A percentile compares a stretch with the other conserved stretches of the same genome.
Conservation (phyloP, 345 rosid genomes). For the Pseudoturritis turrita region DNA sequence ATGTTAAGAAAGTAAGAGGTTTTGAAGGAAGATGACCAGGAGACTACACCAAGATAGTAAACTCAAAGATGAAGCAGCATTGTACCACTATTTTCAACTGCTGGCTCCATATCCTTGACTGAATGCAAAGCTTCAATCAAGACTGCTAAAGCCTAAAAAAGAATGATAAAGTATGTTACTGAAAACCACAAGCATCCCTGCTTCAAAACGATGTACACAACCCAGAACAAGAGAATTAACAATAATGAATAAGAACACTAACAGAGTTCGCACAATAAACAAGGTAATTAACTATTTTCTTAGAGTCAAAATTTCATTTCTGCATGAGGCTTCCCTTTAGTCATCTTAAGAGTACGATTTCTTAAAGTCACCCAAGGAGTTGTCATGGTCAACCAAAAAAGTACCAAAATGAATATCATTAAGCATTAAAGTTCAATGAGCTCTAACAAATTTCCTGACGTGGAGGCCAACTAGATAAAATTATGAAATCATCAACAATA, state of each 20-base stretch:
- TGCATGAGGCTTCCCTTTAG: neutral
- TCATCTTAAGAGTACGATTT: neutral
- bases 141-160: constrained; percentile 55
- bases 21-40: constrained; percentile 19
- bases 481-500: neutral
- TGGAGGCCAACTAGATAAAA: too few relatives aligned
- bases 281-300: neutral
- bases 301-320: neutral
- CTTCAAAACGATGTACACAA: neutral
- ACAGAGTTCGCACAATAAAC: neutral
- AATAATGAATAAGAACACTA: neutral
- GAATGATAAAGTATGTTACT: too few relatives aligned
- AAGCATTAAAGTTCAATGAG: neutral
- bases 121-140: constrained; percentile 87
- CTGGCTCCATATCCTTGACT: constrained; percentile 71
- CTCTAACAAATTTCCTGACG: too few relatives aligned
- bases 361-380: neutral
- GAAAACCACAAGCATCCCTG: too few relatives aligned
- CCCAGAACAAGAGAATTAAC: neutral
- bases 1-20: constrained; percentile 28
- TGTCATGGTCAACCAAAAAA: neutral
- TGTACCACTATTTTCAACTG: constrained; percentile 59
- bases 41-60: constrained; percentile 13
- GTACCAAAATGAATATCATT: neutral
- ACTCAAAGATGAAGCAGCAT: constrained; percentile 14